Conservation (phyloP, 345 rosid species). For the Aurinia saxatilis region DNA sequence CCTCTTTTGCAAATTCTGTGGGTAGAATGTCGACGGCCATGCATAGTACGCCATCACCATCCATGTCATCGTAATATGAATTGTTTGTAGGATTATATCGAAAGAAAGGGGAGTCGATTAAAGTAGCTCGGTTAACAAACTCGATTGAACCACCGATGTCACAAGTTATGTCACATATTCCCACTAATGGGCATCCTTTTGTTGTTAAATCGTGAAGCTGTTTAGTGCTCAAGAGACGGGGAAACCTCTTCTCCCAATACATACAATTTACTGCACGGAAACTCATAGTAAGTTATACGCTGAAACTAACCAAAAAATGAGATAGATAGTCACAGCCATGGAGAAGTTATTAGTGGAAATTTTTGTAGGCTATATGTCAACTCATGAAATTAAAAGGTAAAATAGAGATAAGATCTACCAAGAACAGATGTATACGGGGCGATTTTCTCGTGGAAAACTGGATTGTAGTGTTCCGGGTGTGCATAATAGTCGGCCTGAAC, state of each 20-base stretch:
- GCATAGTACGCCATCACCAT: slow-evolving; percentile 71
- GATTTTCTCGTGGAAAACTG: slow-evolving; percentile 66
- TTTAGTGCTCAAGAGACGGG: slow-evolving; percentile 54
- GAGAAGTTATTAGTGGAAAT: neutral
- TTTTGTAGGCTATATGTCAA: neutral
- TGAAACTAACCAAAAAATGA: neutral
- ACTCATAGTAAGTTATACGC: neutral
- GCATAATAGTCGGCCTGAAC: slow-evolving; percentile 86
- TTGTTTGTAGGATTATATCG: slow-evolving; percentile 57
- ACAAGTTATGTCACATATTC: slow-evolving; percentile 86
- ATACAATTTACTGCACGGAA: slow-evolving; percentile 73
- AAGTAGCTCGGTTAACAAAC: slow-evolving; percentile 66
- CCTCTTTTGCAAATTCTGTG: slow-evolving; percentile 96
- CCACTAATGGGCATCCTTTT: slow-evolving; percentile 73
- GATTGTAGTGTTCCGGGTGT: slow-evolving; percentile 82
- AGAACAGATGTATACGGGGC: slow-evolving; percentile 78
- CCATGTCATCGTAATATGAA: slow-evolving; percentile 72
- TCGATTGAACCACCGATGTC: slow-evolving; percentile 83
- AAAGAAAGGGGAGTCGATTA: slow-evolving; percentile 81
- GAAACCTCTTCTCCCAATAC: slow-evolving; percentile 95
- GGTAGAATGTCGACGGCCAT: slow-evolving; percentile 89
- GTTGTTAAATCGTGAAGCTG: slow-evolving; percentile 58
- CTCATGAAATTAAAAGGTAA: slow-evolving; percentile 2
- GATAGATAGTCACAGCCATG: neutral
- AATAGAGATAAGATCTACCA: slow-evolving; percentile 42